Evolutionary conservation across 495 filamentous ascomycete species (phyloP).

Genomic region (Thermothielavioides terrestris): DNA sequence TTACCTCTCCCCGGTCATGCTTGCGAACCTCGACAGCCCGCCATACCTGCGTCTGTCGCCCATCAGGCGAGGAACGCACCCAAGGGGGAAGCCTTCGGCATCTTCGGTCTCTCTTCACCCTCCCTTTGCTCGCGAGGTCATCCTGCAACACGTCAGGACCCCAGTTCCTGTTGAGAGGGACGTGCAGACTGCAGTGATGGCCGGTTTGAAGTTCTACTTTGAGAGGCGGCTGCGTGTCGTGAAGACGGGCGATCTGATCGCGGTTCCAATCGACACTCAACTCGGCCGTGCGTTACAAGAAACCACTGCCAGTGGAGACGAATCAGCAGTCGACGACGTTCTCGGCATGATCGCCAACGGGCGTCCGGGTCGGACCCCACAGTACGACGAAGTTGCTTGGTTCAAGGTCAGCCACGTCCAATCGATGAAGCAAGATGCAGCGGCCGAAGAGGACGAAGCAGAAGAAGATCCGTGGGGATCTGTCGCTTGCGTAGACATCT

Average conservation of each 20-base stretch:
- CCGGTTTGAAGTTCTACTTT: slow-evolving; percentile 78
- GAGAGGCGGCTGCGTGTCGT: slow-evolving; percentile 68
- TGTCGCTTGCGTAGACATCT: slow-evolving; percentile 73
- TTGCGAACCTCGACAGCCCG: slow-evolving; percentile 71
- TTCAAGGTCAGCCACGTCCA: slow-evolving; percentile 73
- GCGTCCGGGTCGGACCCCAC: slow-evolving; percentile 23
- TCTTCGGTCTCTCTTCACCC: slow-evolving; percentile 52
- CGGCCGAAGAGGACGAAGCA: slow-evolving; percentile 30
- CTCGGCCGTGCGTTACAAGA: slow-evolving; percentile 69
- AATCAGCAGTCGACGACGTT: slow-evolving; percentile 57
- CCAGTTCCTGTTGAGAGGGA: slow-evolving; percentile 76
- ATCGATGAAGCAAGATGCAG: slow-evolving; percentile 47
- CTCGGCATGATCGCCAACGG: slow-evolving; percentile 36
- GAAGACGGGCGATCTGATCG: slow-evolving; percentile 77
- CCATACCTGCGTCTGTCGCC: slow-evolving; percentile 65
- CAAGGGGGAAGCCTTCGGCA: slow-evolving; percentile 37
- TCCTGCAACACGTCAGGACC: slow-evolving; percentile 79
- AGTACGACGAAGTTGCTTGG: slow-evolving; percentile 69
- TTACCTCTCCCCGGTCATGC: slow-evolving; percentile 75
- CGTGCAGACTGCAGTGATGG: slow-evolving; percentile 73
- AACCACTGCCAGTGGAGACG: slow-evolving; percentile 44
- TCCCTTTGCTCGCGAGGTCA: slow-evolving; percentile 83
- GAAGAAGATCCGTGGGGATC: slow-evolving; percentile 71
- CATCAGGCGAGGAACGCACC: slow-evolving; percentile 41
- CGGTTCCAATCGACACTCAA: slow-evolving; percentile 73